A percentile compares a stretch with the other conserved stretches of the same genome.
Evolutionary conservation across 2,329 filamentous ascomycete species (phyloP).

Genomic region (Truncatella angustata): DNA sequence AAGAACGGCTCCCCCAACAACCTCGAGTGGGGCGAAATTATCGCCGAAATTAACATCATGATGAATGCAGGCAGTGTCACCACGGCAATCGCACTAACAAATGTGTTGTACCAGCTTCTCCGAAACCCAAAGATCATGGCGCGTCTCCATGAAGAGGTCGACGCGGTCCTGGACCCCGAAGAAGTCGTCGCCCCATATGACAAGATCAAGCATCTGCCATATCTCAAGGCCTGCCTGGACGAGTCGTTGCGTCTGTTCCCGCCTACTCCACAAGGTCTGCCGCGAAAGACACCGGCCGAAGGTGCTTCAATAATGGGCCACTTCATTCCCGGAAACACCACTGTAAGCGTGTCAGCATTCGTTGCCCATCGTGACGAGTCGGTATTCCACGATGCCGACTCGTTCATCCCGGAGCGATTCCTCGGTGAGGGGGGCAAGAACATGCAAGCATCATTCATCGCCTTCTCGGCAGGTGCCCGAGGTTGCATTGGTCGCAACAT

Average conservation of each 20-base stretch:
- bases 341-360: constrained; percentile 41
- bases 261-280: constrained; percentile 37
- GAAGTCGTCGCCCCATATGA: constrained; percentile 47
- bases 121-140: constrained; percentile 39
- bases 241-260: constrained; percentile 45
- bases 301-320: constrained; percentile 42
- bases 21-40: constrained; percentile 57
- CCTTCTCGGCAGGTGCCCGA: constrained; percentile 30
- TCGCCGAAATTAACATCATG: constrained; percentile 55
- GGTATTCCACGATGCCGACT: constrained; percentile 35
- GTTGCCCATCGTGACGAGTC: constrained; percentile 36
- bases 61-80: constrained; percentile 50
- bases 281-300: constrained; percentile 42
- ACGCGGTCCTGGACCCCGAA: constrained; percentile 38
- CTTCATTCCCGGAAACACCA: constrained; percentile 41
- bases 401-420: constrained; percentile 40
- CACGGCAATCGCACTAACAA: constrained; percentile 47
- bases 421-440: constrained; percentile 37
- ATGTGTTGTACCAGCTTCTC: constrained; percentile 52
- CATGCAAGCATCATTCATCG: constrained; percentile 35
- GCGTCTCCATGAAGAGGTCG: constrained; percentile 44
- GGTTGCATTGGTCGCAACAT: constrained; percentile 30
- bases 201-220: constrained; percentile 49
- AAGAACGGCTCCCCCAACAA: constrained; percentile 37
- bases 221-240: constrained; percentile 50